Percentiles rank a stretch among this genome's conserved stretches.
phyloP scores from a whole-genome alignment of 106 monocot species.

The Platanthera guangdongensis region DNA sequence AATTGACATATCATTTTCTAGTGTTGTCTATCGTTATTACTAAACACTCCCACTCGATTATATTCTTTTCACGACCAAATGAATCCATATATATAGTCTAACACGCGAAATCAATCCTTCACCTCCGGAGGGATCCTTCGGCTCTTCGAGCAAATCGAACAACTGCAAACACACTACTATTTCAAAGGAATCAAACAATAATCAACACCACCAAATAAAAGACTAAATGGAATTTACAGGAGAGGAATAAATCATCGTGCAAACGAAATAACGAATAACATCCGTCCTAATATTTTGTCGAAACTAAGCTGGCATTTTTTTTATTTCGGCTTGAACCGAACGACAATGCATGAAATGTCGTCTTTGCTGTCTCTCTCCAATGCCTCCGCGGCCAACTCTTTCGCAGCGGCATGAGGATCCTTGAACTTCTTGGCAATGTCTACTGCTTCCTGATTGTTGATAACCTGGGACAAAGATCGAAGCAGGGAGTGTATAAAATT shows the following conservation, averaged over 20 bases:
- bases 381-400: conserved; percentile 48
- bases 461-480: conserved; percentile 29
- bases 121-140: not conserved
- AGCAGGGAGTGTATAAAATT: not conserved
- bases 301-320: not conserved
- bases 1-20: no score
- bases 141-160: not conserved
- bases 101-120: not conserved
- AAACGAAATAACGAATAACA: not conserved
- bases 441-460: conserved; percentile 58
- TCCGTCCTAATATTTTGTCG: not conserved
- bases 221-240: not conserved
- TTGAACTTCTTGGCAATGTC: conserved; percentile 44
- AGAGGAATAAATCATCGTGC: not conserved
- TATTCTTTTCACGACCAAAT: not conserved
- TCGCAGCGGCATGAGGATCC: conserved; percentile 56
- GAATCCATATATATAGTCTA: not conserved
- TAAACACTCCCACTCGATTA: not conserved
- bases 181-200: conserved; percentile 6
- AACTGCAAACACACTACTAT: not conserved
- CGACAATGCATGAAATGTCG: conserved; percentile 70
- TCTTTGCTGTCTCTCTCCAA: conserved; percentile 53
- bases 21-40: no score
- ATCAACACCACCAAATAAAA: not conserved
- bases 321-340: conserved; percentile 34